Evolutionary conservation across 2,329 filamentous ascomycete genomes (phyloP), one percentile per base, ranked within the genome.

Genomic region (Paracoccidioides lutzii): DNA sequence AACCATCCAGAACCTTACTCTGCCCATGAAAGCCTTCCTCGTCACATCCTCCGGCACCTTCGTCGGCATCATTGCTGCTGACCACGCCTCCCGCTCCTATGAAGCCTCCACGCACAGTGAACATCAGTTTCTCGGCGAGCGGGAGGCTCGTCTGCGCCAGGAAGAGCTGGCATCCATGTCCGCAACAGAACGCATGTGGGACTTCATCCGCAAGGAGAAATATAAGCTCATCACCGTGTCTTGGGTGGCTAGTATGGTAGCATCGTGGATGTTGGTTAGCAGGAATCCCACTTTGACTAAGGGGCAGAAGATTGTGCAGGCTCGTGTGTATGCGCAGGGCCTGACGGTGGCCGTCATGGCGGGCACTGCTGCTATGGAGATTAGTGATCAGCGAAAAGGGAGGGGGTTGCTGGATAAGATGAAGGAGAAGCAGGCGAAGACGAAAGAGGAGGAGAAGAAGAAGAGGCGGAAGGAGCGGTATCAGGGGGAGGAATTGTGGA

Each of bases 401-500:
- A 80, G 80, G 66, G 69, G 67, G 9, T 59, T 72, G 7, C 28
- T 72, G 33, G 66, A 72, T 44, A 57, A 64, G 12, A 62, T 71
- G 40, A 63, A 64, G 48, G 67, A 65, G 84, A 60, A 79, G 85
- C 69, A 95, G 87, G 87, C 85, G 12, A 83, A 84, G 78, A 80
- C 93, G 10, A 62, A 90, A 46, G 87, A 91, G 71, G 87, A 87
- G 54, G 78, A 88, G 62, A 88, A 95, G 68, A 88, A 90, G 72
- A 86, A 89, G 79, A 78, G 86, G 64, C 69, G 90, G 62, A 87
- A 90, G 74, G 88, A 94, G 76, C 79, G 87, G 60, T 93, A 94
- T 70, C 80, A 84, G 68, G 88, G 89, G 46, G 88, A 95, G 75
- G 90, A 97, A 71, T 79, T 96, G 65, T 98, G 93, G 93, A 93